Evolutionary conservation across 345 rosid genomes (phyloP), one percentile per base, ranked within the genome.

Genomic region (Noccaea bulbosa): DNA sequence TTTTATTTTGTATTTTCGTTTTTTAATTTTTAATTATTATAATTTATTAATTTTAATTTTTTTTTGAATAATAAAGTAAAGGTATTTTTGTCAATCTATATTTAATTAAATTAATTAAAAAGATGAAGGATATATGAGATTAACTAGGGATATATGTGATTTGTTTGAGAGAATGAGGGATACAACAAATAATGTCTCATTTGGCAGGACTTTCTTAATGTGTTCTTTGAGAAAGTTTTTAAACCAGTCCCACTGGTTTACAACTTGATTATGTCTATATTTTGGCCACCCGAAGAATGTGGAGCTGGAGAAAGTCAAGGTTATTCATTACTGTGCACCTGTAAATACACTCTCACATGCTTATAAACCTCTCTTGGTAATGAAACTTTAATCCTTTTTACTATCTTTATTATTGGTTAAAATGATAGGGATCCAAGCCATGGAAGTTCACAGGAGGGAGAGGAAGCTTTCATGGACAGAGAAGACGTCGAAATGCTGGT

Each of bases 211-310:
- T 87, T 87, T 71, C 72, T 92, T 73, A 92, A 90, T 76, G 75
- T 79, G 87, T 92, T 73, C 77, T 92, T 89, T 74, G 77, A 72
- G 70, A 81, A 89, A 43, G 71, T 41, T 37, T 87, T 78, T 81
- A 84, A 79, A 78, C 89, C 91, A 2, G 50, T 90, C 46, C 82
- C 93, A 34, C 48, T 62, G 0, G 78, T 10, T 1, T 90, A 92
- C 86, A 90, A 88, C 72, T 77, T 90, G 39, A 79, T 85, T 32
- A 47, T 88, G 56, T 92, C 95, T 46, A 68, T 90, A 86, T 65
- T 92, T 17, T 92, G 97, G 91, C 48, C 98, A 90, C 40, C 97
- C 89, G 4, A 90, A 84, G 65, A 87, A 83, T 1, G 85, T 90
- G 11, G 79, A 87, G 75, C 71, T 90, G 2, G 82, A 85, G 34